Evolutionary conservation across 164 flowering plant species (phyloP).

Genomic region (Platanus orientalis): DNA sequence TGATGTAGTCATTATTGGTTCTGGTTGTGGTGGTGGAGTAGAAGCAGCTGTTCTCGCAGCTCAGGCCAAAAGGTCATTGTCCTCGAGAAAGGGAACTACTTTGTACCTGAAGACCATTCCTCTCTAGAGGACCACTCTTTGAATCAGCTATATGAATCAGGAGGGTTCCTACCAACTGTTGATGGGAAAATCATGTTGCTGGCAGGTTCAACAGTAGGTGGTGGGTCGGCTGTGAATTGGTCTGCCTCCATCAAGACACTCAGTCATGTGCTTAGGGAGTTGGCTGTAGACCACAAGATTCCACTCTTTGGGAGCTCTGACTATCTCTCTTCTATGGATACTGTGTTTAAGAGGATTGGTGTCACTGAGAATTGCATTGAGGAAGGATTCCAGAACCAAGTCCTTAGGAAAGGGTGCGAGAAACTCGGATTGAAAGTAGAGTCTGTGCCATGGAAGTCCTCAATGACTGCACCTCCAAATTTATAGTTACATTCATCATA

Average conservation of each 20-base stretch:
- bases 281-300: constrained; percentile 40
- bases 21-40: constrained; percentile 75
- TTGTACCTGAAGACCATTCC: constrained; percentile 43
- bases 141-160: constrained; percentile 48
- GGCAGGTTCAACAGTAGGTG: constrained; percentile 75
- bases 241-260: constrained; percentile 66
- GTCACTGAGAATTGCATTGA: constrained; percentile 44
- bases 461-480: too few relatives aligned
- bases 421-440: constrained; percentile 52
- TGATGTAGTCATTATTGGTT: constrained; percentile 61
- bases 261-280: constrained; percentile 36
- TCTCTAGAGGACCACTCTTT: constrained; percentile 54
- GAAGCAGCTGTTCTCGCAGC: constrained; percentile 61
- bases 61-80: constrained; percentile 58
- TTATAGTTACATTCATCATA: too few relatives aligned
- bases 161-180: constrained; percentile 35
- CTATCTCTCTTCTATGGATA: constrained; percentile 59
- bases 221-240: constrained; percentile 82
- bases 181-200: constrained; percentile 33
- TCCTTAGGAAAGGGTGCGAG: constrained; percentile 60
- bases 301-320: constrained; percentile 34
- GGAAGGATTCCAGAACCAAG: constrained; percentile 66
- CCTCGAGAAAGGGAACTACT: constrained; percentile 68
- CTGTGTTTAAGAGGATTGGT: constrained; percentile 55
- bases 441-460: too few relatives aligned